phyloP scores from a whole-genome alignment of 164 flowering plant genomes.

The Hamamelis virginiana region DNA sequence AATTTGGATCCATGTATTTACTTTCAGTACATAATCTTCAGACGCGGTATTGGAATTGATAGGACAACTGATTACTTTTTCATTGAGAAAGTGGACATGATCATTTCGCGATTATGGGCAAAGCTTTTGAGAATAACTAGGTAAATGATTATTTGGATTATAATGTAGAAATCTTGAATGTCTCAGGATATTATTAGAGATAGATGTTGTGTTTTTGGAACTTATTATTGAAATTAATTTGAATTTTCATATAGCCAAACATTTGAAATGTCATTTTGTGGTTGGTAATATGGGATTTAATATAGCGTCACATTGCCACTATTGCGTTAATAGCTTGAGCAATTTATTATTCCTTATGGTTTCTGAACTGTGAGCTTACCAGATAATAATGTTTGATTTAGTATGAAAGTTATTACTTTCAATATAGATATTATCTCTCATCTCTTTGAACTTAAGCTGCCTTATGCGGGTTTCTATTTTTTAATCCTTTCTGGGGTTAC shows the following conservation, averaged over 20 bases:
- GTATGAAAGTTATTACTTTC: background rate
- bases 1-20: background rate
- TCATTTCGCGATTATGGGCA: conserved; percentile 76
- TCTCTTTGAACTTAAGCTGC: background rate
- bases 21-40: conserved; percentile 74
- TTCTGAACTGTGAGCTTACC: background rate
- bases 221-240: no score
- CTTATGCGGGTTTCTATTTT: background rate
- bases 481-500: conserved; percentile 14
- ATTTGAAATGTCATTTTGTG: background rate
- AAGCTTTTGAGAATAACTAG: conserved; percentile 62
- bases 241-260: no score
- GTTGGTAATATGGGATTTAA: background rate
- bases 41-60: conserved; percentile 95
- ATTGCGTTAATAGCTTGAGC: background rate
- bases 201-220: background rate
- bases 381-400: background rate
- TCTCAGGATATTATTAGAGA: background rate
- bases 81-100: conserved; percentile 94
- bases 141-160: conserved; percentile 30
- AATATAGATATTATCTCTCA: background rate
- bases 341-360: no score
- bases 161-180: background rate
- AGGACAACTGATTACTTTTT: conserved; percentile 74
- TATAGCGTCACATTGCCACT: background rate